A percentile compares a stretch with the other conserved stretches of the same genome.
These are phyloP conservation scores for Trichophyton verrucosum DNA, from an alignment of 2,329 filamentous ascomycete genomes.

Conservation along the genomic window DNA sequence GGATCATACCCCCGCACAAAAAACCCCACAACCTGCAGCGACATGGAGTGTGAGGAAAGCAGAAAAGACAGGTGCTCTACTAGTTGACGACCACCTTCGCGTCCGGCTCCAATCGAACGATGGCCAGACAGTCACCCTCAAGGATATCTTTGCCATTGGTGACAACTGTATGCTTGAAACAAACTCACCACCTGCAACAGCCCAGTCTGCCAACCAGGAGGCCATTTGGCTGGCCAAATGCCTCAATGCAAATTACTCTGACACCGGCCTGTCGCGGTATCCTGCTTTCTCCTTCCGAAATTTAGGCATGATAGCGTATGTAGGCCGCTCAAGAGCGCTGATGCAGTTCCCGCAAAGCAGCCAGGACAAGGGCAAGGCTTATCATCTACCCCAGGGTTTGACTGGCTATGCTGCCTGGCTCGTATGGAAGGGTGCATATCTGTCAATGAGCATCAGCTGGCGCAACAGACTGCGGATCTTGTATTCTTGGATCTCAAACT, in stretches of 20 bases:
- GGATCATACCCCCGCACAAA: slow-evolving; percentile 6
- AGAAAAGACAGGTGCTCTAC: slow-evolving; percentile 35
- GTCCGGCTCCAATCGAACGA: slow-evolving; percentile 38
- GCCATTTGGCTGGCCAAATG: slow-evolving; percentile 45
- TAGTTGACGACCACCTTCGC: slow-evolving; percentile 45
- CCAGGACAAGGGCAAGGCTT: slow-evolving; percentile 9
- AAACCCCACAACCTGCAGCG: slow-evolving; percentile 5
- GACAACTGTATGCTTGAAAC: slow-evolving; percentile 45
- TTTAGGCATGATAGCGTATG: slow-evolving; percentile 47
- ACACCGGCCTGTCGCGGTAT: slow-evolving; percentile 6
- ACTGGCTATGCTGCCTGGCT: slow-evolving; percentile 31
- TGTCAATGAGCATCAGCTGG: slow-evolving; percentile 38
- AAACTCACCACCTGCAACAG: slow-evolving; percentile 43
- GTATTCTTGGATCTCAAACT: slow-evolving; percentile 33
- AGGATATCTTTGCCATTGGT: slow-evolving; percentile 44
- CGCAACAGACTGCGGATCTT: slow-evolving; percentile 31
- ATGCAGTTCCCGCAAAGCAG: slow-evolving; percentile 37
- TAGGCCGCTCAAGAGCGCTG: slow-evolving; percentile 45
- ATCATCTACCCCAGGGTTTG: slow-evolving; percentile 26
- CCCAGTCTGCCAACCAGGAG: slow-evolving; percentile 48
- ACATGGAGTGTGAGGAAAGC: slow-evolving; percentile 42
- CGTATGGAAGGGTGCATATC: slow-evolving; percentile 35
- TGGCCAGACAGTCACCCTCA: slow-evolving; percentile 31
- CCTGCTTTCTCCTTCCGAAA: slow-evolving; percentile 44
- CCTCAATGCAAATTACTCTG: slow-evolving; percentile 39